Base-by-base conservation (phyloP, 2,329 filamentous ascomycete species). In the Aspergillus sp. region DNA sequence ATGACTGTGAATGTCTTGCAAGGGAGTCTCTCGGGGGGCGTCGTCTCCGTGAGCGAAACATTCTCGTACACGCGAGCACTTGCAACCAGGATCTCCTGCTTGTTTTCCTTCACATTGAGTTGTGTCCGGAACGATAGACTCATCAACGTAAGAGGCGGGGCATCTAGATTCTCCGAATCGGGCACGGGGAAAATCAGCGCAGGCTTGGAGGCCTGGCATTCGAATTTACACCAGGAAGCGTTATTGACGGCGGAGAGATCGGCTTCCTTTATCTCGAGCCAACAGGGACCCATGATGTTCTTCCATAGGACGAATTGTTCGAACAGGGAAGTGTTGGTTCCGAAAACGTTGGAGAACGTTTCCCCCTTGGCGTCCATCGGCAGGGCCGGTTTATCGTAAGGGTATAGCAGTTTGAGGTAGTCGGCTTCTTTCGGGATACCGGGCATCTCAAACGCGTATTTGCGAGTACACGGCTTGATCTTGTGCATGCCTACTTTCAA, bases 301-400 rank as follows among this genome's bases (percentile, higher is more conserved):
- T 97, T 98, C 90, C 93, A 97, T 5, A 99, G 83, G 20, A 99
- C 95, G 72, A 99, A 99, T 69, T 99, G 95, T 77, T 99, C 95
- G 68, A 99, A 99, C 0, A 99, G 82, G 1, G 91, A 87, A 0
- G 95, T 99, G 74, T 95, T 96, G 58, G 90, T 90, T 29, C 96
- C 95, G 67, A 99, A 99, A 24, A 96, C 89, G 65, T 91, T 91
- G 1, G 94, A 97, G 72, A 94, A 99, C 0, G 95, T 98, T 73
- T 96, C 88, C 29, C 95, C 95, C 46, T 82, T 85, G 6, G 85
- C 78, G 62, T 90, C 88, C 55, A 85, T 81, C n/a, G 91, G 84
- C 39, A 99, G 75, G 18, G 84, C 81, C 49, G 88, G 86, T 73
- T 94, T 96, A 63, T 90, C 89, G 72, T 99, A 99, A 4, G 94